A percentile compares a stretch with the other conserved stretches of the same genome.
phyloP scores from a whole-genome alignment of 495 filamentous ascomycete species.

The Sphaerosporella brunnea region DNA sequence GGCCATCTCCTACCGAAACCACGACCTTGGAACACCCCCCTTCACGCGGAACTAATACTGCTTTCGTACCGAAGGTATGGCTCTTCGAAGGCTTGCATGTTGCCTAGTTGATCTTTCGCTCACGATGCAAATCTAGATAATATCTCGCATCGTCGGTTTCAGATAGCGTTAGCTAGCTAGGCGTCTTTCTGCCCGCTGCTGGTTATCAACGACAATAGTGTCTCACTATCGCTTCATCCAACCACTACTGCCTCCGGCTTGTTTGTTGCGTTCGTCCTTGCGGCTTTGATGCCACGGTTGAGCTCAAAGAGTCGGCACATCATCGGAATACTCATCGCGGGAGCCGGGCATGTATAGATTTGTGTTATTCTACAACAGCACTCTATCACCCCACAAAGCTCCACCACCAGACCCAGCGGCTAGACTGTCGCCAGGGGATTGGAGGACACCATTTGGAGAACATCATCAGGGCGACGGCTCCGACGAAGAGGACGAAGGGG shows the following conservation, averaged over 20 bases:
- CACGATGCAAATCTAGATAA: too few relatives aligned
- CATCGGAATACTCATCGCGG: conserved; percentile 15
- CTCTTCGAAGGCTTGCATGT: too few relatives aligned
- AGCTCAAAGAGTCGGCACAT: conserved; percentile 14
- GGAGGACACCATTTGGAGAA: too few relatives aligned
- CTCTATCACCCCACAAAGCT: conserved; percentile 2
- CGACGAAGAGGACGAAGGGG: not conserved
- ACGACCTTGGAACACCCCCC: too few relatives aligned
- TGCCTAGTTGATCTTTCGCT: too few relatives aligned
- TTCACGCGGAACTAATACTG: too few relatives aligned
- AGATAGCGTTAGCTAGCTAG: not conserved
- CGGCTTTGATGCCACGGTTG: not conserved
- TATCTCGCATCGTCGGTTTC: not conserved
- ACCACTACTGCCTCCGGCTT: not conserved
- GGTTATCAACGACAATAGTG: too few relatives aligned
- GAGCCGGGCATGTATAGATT: conserved; percentile 10
- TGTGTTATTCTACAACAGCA: conserved; percentile 7
- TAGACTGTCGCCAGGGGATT: not conserved
- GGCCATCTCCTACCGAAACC: too few relatives aligned
- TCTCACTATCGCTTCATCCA: too few relatives aligned
- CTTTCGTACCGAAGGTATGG: too few relatives aligned
- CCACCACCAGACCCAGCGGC: not conserved
- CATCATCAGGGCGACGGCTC: too few relatives aligned
- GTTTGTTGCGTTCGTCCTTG: not conserved
- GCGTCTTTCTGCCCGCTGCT: too few relatives aligned